These are phyloP conservation scores for Arthrinium phaeospermum DNA, from an alignment of 2,329 filamentous ascomycete species.

Conservation along the genomic window DNA sequence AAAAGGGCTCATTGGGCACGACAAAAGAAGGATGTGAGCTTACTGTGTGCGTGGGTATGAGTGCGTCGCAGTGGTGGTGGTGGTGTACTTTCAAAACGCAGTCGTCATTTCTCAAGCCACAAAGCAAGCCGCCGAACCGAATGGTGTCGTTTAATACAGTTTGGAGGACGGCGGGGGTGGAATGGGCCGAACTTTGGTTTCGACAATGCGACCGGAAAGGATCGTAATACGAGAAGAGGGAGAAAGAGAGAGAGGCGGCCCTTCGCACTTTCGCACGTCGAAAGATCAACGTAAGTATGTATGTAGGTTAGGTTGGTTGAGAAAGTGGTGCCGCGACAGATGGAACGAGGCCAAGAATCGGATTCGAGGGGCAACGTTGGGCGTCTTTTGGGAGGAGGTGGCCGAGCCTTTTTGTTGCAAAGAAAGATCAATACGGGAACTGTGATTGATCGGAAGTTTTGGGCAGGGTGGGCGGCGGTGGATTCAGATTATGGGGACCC, in stretches of 20 bases:
- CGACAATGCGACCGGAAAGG: neutral
- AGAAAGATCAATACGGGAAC: conserved; percentile 3
- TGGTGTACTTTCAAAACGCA: conserved; percentile 4
- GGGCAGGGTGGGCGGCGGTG: conserved; percentile 14
- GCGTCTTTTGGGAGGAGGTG: conserved; percentile 13
- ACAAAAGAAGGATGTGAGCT: neutral
- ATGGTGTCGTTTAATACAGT: conserved; percentile 5
- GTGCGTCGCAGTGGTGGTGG: neutral
- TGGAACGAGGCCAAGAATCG: conserved; percentile 14
- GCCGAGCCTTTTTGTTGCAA: conserved; percentile 10
- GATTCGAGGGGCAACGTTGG: conserved; percentile 15
- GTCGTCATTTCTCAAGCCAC: conserved; percentile 15
- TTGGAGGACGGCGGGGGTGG: neutral
- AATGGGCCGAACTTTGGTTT: neutral
- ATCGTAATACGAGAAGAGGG: conserved; percentile 7
- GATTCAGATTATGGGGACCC: conserved; percentile 19
- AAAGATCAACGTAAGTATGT: neutral
- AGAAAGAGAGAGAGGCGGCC: neutral
- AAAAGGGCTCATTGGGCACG: neutral
- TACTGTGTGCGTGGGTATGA: neutral
- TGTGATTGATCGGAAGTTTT: conserved; percentile 17
- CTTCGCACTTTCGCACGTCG: conserved; percentile 10
- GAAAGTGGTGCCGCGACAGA: neutral
- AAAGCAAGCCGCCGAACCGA: neutral
- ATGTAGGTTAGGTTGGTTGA: neutral